Base-by-base conservation (phyloP, 73 alveolate genomes). In the Paramecium bursaria region DNA sequence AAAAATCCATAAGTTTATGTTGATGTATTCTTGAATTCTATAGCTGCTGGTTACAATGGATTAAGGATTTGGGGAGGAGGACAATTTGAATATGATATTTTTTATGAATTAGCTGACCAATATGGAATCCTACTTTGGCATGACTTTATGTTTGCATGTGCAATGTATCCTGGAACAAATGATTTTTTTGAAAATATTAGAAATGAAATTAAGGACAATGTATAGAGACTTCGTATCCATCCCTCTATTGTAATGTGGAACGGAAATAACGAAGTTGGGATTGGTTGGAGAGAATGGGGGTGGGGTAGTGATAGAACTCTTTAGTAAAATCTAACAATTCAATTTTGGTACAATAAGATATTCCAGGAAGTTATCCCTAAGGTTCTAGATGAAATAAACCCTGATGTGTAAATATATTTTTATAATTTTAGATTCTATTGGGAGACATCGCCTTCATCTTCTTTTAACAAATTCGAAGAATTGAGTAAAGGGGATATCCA, bases 21-120 rank as follows among this genome's bases (percentile, higher is more conserved):
- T 54, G 29, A 88, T n/a, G 85, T 92, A 48, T 86, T 94, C 48
- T 85, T 92, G 57, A 91, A 92, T 47, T 93, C 95, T 10, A 82
- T 94, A 19, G 95, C 75, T 50, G 94, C 97, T 25, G 92, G 92
- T 75, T 92, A 90, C 73, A 94, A 94, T 75, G 91, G 80, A 53
- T 30, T 94, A 50, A 89, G 98, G 85, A 86, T 94, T 5, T 94
- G 97, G 98, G 98, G 98, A 4, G 98, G 98, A 11, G 98, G 98
- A 49, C 74, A 91, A 75, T 94, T 91, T 92, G 98, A 94, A 88
- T 85, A 86, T 85, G 98, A 94, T 52, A 86, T 90, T n/a, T 94
- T 94, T 74, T 94, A 94, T 94, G 94, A 94, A 74, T 47, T 87
- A 31, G 92, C 96, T 52, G 98, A 94, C 75, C 91, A 94, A 80